Conservation (phyloP, 2,329 filamentous ascomycete genomes). For the Endothia cerciana region DNA sequence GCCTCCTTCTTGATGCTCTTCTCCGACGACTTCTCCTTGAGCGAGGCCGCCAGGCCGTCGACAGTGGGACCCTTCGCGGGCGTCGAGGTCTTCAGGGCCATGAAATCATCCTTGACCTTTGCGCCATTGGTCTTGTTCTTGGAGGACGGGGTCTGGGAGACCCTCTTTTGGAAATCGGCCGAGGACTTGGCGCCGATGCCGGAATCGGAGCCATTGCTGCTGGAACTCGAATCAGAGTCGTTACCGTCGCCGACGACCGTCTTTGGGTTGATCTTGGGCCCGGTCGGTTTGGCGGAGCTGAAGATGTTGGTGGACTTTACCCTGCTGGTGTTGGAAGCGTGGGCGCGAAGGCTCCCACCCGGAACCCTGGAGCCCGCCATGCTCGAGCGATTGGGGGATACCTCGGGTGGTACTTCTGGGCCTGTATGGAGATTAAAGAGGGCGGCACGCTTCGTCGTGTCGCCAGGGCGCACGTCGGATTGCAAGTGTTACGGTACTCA, state of each 20-base stretch:
- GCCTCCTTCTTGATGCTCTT: conserved; percentile 31
- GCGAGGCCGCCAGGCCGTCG: conserved; percentile 22
- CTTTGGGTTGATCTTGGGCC: conserved; percentile 39
- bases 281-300: conserved; percentile 29
- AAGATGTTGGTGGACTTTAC: conserved; percentile 8
- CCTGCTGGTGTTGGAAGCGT: conserved; percentile 29
- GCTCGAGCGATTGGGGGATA: background rate
- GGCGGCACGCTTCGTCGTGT: conserved; percentile 1
- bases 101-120: conserved; percentile 6
- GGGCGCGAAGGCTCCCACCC: conserved; percentile 25
- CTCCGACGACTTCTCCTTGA: conserved; percentile 22
- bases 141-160: conserved; percentile 32
- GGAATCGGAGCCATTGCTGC: conserved; percentile 39
- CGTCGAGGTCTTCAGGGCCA: conserved; percentile 11
- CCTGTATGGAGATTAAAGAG: background rate
- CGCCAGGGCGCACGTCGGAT: background rate
- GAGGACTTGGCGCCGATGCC: conserved; percentile 39
- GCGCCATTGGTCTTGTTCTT: conserved; percentile 17
- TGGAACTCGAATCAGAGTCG: conserved; percentile 32
- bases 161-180: conserved; percentile 40
- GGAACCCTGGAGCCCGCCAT: conserved; percentile 26
- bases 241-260: conserved; percentile 36
- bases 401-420: background rate
- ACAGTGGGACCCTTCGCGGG: conserved; percentile 27
- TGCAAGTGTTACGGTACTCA: background rate